A percentile compares a stretch with the other conserved stretches of the same genome.
phyloP scores from a whole-genome alignment of 1,284 basidiomycete species.

The Melampsora allii-populina region DNA sequence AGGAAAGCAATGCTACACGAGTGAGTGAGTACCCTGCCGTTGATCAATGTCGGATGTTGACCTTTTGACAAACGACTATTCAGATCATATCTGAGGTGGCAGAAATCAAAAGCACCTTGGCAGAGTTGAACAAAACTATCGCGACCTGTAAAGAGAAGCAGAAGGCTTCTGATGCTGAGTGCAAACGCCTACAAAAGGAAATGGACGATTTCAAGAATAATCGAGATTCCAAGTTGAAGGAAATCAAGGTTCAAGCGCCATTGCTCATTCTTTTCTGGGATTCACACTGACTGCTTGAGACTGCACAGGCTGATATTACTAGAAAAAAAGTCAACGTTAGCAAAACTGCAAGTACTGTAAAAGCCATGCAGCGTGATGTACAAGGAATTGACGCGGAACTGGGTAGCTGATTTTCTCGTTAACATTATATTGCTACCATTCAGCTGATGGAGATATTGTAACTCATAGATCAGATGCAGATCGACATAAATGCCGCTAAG shows the following conservation, averaged over 20 bases:
- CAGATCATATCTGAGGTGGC: constrained; percentile 80
- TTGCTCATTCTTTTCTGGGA: neutral
- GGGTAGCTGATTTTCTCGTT: constrained; percentile 58
- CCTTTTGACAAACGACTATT: neutral
- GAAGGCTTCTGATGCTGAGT: constrained; percentile 69
- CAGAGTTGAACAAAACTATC: constrained; percentile 65
- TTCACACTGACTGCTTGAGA: constrained; percentile 13
- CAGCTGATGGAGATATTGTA: neutral
- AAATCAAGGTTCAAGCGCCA: constrained; percentile 68
- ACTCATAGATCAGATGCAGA: constrained; percentile 69
- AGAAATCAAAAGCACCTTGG: constrained; percentile 65
- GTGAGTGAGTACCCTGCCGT: constrained; percentile 57
- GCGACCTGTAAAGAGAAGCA: constrained; percentile 71
- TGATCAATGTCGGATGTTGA: neutral
- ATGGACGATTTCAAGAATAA: constrained; percentile 99
- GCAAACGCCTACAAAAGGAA: constrained; percentile 84
- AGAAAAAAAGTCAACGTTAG: constrained; percentile 76
- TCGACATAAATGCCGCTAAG: constrained; percentile 67
- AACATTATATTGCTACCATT: constrained; percentile 15
- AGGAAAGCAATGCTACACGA: constrained; percentile 80
- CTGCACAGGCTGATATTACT: constrained; percentile 65
- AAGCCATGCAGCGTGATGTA: constrained; percentile 80
- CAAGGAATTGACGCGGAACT: constrained; percentile 83
- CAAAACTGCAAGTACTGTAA: constrained; percentile 75
- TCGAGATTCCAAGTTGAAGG: constrained; percentile 92